A percentile compares a stretch with the other conserved stretches of the same genome.
phyloP scores from a whole-genome alignment of 768 basidiomycete genomes.

The Auricularia cornea region DNA sequence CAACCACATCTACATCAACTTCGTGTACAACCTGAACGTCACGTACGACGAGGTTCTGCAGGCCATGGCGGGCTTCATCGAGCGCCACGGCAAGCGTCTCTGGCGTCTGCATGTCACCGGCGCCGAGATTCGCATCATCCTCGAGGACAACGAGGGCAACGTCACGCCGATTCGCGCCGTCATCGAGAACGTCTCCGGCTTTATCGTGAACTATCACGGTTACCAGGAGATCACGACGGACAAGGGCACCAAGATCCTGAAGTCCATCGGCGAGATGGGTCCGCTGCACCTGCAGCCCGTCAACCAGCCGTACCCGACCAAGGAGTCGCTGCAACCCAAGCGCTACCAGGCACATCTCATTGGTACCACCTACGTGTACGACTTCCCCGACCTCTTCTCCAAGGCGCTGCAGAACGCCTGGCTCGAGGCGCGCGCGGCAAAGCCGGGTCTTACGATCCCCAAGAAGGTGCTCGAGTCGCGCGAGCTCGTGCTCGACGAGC shows the following conservation, averaged over 20 bases:
- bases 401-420: conserved; percentile 94
- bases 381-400: conserved; percentile 98
- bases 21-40: conserved; percentile 92
- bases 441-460: conserved; percentile 64
- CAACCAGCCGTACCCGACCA: conserved; percentile 88
- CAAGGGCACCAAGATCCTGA: conserved; percentile 89
- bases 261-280: conserved; percentile 97
- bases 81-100: conserved; percentile 94
- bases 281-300: conserved; percentile 94
- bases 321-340: conserved; percentile 96
- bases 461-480: conserved; percentile 72
- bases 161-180: conserved; percentile 94
- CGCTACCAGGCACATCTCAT: conserved; percentile 98
- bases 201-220: conserved; percentile 95
- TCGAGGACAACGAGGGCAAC: conserved; percentile 93
- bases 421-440: conserved; percentile 57
- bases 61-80: conserved; percentile 98
- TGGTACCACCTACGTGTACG: conserved; percentile 97
- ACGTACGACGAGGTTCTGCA: conserved; percentile 94
- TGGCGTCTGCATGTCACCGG: conserved; percentile 98
- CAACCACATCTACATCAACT: conserved; percentile 99
- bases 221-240: conserved; percentile 98
- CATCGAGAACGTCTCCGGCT: conserved; percentile 98
- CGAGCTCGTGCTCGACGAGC: conserved; percentile 91
- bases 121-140: conserved; percentile 89